These are phyloP conservation scores for Gynostemma pentaphyllum DNA, from an alignment of 306 rosid species.

Conservation along the genomic window DNA sequence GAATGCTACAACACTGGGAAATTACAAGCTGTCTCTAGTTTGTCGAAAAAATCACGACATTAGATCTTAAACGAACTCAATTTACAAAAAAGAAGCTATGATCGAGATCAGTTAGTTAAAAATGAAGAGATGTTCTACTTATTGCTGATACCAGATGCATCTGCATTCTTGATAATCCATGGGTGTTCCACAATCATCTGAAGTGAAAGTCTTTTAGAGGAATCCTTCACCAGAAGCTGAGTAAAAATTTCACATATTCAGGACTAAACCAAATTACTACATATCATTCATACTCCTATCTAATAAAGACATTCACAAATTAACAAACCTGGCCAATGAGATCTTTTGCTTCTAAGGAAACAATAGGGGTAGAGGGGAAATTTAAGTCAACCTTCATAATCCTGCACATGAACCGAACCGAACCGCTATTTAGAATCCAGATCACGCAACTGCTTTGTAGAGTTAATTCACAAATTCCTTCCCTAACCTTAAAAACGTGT, in stretches of 20 bases:
- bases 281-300: background rate
- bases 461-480: background rate
- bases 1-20: background rate
- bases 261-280: background rate
- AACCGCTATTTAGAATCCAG: background rate
- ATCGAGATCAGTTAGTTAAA: conserved; percentile 2
- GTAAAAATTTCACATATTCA: background rate
- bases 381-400: conserved; percentile 53
- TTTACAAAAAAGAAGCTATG: background rate
- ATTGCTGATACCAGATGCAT: conserved; percentile 39
- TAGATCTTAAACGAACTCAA: background rate
- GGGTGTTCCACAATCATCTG: conserved; percentile 73
- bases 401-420: conserved; percentile 29
- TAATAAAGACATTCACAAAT: background rate
- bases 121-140: conserved; percentile 16
- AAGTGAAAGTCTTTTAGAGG: conserved; percentile 64
- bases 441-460: background rate
- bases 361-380: conserved; percentile 47
- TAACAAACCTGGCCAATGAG: conserved; percentile 53
- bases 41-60: no score
- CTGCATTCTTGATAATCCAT: conserved; percentile 68
- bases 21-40: background rate
- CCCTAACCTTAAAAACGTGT: conserved; percentile 59
- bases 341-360: conserved; percentile 59
- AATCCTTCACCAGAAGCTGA: conserved; percentile 80